Percentiles rank a stretch among this genome's conserved stretches.
phyloP scores from a whole-genome alignment of 169 alveolate species.

The Cryptosporidium bovis region DNA sequence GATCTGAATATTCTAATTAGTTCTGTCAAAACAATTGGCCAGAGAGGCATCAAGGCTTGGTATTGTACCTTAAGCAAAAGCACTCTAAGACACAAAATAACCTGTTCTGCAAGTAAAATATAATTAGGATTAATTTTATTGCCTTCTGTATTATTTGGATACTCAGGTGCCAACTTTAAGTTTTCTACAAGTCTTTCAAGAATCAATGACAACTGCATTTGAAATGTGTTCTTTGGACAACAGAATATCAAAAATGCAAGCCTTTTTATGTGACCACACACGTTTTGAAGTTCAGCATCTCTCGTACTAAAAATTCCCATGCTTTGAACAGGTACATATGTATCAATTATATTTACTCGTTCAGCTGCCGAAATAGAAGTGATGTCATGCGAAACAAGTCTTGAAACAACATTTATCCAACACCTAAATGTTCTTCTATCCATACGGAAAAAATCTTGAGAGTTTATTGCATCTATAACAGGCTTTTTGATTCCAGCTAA shows the following conservation, averaged over 20 bases:
- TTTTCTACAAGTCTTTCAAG: slow-evolving; percentile 83
- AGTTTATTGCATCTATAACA: slow-evolving; percentile 64
- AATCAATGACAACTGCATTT: slow-evolving; percentile 77
- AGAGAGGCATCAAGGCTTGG: slow-evolving; percentile 78
- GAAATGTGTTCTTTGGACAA: slow-evolving; percentile 80
- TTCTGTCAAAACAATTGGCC: slow-evolving; percentile 81
- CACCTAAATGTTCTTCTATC: slow-evolving; percentile 76
- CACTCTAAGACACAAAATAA: slow-evolving; percentile 78
- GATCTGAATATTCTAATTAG: slow-evolving; percentile 76
- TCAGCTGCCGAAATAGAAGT: slow-evolving; percentile 51
- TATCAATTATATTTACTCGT: slow-evolving; percentile 34
- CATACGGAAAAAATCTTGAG: slow-evolving; percentile 67
- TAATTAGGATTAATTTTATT: slow-evolving; percentile 26
- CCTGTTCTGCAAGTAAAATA: slow-evolving; percentile 74
- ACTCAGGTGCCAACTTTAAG: slow-evolving; percentile 69
- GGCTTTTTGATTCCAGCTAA: slow-evolving; percentile 72
- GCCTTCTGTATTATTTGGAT: not conserved
- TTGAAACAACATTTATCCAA: slow-evolving; percentile 52
- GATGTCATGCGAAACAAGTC: slow-evolving; percentile 17
- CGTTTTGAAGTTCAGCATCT: slow-evolving; percentile 73
- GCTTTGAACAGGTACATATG: slow-evolving; percentile 50
- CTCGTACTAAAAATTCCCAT: slow-evolving; percentile 77
- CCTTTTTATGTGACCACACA: slow-evolving; percentile 74
- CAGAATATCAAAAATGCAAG: slow-evolving; percentile 82
- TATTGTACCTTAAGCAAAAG: slow-evolving; percentile 74